A percentile compares a stretch with the other conserved stretches of the same genome.
Evolutionary conservation across 2,329 filamentous ascomycete species (phyloP).

Genomic region (Magnaporthiopsis incrustans): DNA sequence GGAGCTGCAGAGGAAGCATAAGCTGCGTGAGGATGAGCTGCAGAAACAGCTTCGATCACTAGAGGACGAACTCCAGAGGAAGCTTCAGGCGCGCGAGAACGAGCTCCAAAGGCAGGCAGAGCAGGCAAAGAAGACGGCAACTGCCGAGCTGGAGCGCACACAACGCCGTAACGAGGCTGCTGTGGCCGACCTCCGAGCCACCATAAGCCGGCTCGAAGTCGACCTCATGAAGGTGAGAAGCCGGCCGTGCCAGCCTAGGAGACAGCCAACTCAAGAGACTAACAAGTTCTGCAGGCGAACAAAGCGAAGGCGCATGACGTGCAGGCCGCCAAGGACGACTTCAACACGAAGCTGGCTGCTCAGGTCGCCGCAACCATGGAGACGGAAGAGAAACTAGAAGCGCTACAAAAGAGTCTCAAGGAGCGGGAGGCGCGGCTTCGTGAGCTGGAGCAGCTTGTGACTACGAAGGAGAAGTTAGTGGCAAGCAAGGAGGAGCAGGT

Average conservation of each 20-base stretch:
- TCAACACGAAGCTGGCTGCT: slow-evolving; percentile 30
- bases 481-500: slow-evolving; percentile 21
- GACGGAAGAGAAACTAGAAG: slow-evolving; percentile 15
- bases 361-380: slow-evolving; percentile 11
- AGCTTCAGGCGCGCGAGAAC: slow-evolving; percentile 6
- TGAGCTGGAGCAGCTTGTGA: slow-evolving; percentile 15
- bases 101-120: slow-evolving; percentile 23
- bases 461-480: slow-evolving; percentile 25
- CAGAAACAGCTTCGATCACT: slow-evolving; percentile 19
- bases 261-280: neutral
- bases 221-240: slow-evolving; percentile 43
- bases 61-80: slow-evolving; percentile 15
- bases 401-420: slow-evolving; percentile 22
- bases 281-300: slow-evolving; percentile 34
- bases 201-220: slow-evolving; percentile 52
- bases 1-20: slow-evolving; percentile 14
- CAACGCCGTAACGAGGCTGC: slow-evolving; percentile 49
- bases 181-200: slow-evolving; percentile 53
- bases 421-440: slow-evolving; percentile 12
- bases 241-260: neutral
- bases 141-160: slow-evolving; percentile 40
- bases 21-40: slow-evolving; percentile 12
- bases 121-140: slow-evolving; percentile 37
- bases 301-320: slow-evolving; percentile 54
- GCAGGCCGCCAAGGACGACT: slow-evolving; percentile 44